These are phyloP conservation scores for Brassica carinata DNA, from an alignment of 345 rosid genomes.

Conservation along the genomic window DNA sequence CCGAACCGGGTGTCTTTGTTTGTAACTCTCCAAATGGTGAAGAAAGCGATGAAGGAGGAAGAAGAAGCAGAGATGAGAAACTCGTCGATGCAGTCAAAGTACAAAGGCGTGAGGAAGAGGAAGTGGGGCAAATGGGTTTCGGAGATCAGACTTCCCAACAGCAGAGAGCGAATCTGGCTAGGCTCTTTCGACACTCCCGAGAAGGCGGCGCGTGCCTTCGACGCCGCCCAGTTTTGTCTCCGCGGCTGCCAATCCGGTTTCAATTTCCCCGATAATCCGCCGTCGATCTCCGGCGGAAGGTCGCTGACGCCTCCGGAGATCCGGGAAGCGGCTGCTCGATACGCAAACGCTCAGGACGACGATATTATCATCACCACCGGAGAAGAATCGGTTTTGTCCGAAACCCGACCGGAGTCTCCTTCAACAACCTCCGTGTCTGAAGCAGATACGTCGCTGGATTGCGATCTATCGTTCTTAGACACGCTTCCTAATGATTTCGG, in stretches of 20 bases:
- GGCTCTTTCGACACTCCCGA: slow-evolving; percentile 78
- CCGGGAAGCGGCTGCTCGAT: slow-evolving; percentile 60
- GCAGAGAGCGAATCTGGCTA: slow-evolving; percentile 85
- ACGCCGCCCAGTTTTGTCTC: slow-evolving; percentile 78
- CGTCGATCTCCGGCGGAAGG: slow-evolving; percentile 53
- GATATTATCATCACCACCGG: background rate
- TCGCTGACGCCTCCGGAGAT: slow-evolving; percentile 55
- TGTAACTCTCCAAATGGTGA: slow-evolving; percentile 16
- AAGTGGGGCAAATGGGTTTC: slow-evolving; percentile 97
- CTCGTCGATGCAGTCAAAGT: slow-evolving; percentile 44
- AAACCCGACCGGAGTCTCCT: slow-evolving; percentile 46
- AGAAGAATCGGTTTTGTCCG: slow-evolving; percentile 31
- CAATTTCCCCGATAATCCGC: slow-evolving; percentile 76
- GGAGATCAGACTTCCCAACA: slow-evolving; percentile 77
- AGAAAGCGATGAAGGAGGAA: slow-evolving; percentile 27
- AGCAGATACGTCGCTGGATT: slow-evolving; percentile 43
- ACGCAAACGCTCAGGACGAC: slow-evolving; percentile 41
- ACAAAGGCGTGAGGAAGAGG: slow-evolving; percentile 85
- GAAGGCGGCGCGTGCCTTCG: slow-evolving; percentile 86
- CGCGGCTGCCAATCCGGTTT: slow-evolving; percentile 64
- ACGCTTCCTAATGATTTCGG: slow-evolving; percentile 49
- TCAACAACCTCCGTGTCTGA: slow-evolving; percentile 46
- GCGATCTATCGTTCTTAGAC: slow-evolving; percentile 33
- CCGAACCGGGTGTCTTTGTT: background rate
- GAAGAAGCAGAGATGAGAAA: slow-evolving; percentile 17